A percentile compares a stretch with the other conserved stretches of the same genome.
Evolutionary conservation across 495 filamentous ascomycete species (phyloP).

Genomic region (Aspergillus leporis): DNA sequence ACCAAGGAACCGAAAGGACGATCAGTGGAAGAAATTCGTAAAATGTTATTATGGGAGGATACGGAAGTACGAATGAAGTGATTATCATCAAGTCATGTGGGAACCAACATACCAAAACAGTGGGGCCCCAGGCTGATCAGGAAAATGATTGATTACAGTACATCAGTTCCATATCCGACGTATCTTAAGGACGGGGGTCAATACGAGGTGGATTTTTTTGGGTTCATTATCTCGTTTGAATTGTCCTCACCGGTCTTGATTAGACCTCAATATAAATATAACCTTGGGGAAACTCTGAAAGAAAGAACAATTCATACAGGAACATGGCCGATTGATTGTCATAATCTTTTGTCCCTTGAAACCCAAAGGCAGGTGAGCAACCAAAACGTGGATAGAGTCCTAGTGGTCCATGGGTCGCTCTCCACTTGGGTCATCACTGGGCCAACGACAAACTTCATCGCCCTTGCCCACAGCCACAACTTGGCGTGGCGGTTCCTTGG

Average conservation of each 20-base stretch:
- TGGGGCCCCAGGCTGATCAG: not conserved
- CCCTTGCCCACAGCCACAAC: constrained; percentile 20
- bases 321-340: too few species aligned
- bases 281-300: too few species aligned
- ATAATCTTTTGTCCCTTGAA: constrained; percentile 10
- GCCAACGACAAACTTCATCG: constrained; percentile 33
- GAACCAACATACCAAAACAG: not conserved
- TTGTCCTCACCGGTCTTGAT: too few species aligned
- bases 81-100: constrained; percentile 5
- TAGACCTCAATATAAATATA: too few species aligned
- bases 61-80: not conserved
- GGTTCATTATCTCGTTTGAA: too few species aligned
- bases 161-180: too few species aligned
- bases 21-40: constrained; percentile 7
- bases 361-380: constrained; percentile 5
- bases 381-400: constrained; percentile 13
- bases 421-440: constrained; percentile 29
- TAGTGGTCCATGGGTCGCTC: constrained; percentile 12
- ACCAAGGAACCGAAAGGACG: constrained; percentile 17
- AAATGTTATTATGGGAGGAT: not conserved
- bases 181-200: too few species aligned
- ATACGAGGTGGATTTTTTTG: too few species aligned
- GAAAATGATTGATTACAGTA: not conserved
- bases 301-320: too few species aligned
- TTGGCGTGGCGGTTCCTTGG: constrained; percentile 20